Base-by-base conservation (phyloP, 202 grass and related monocot genomes). In the Carex arenaria region DNA sequence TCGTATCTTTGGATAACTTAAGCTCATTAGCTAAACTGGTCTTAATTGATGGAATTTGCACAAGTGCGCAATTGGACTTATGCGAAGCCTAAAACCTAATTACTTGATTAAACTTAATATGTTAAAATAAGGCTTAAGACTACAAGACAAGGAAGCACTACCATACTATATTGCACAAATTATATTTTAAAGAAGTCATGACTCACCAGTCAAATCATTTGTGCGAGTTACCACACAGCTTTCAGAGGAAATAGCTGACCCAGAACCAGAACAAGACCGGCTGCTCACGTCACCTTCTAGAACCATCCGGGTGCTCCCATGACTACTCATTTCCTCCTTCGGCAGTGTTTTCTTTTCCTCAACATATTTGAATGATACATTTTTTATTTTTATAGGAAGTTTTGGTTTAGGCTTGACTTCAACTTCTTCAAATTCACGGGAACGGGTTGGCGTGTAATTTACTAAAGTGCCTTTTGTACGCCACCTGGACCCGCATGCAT, bases 401-500 rank as follows among this genome's bases (percentile, higher is more conserved):
- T 68, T 82, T 31, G 63, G 15, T 57, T 82, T 82, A 67, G 69
- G 55, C 15, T 84, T 76, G 68, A 84, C 22, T 43, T 63, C 82
- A 45, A 64, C 66, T 82, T 84, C 82, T 80, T 89, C 85, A 56
- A 80, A 54, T 71, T 90, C 81, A 43, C 81, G 85, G 49, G 85
- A 47, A 69, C 86, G 88, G 52, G 74, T 65, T 55, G 88, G 88
- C 1, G 77, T 84, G 78, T 90, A 90, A 72, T 90, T 90, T 76
- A 73, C 68, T 62, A 90, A 77, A 69, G 85, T 84, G 80, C 88
- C 88, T 66, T 87, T 90, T 56, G 88, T 90, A 62, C 88, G 82
- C 88, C 88, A 90, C 82, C 88, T 90, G 47, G 88, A 90, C 45
- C 88, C 88, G 43, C 88, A 90, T 36, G 88, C 88, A 85, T 90